Evolutionary conservation across 768 basidiomycete species (phyloP), one percentile per base, ranked within the genome.

Genomic region (Hericium alpestre): DNA sequence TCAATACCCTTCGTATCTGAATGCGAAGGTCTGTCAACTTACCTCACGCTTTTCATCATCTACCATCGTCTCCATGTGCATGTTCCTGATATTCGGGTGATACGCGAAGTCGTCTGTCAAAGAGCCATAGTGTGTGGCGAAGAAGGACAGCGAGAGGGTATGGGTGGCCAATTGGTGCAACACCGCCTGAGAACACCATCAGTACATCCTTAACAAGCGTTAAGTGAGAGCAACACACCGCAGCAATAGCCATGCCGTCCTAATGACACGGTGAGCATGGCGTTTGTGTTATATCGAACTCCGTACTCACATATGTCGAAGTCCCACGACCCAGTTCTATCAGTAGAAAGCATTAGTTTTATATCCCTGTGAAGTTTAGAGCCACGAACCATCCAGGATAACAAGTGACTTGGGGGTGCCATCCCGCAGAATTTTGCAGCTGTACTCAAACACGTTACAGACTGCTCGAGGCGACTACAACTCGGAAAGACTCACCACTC

Each of bases 191-290:
- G 20, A 38, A 59, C 32, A 32, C 9, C 32, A 6, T 32, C 32
- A 32, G 32, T 32, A 55, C 32, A 39, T 38, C 15, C 18, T 12
- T 5, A 23, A 16, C 37, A 53, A 52, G 38, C 18, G 41, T 25
- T 15, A 12, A 32, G 25, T 15, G 32, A 4, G 51, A 1, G 38
- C 27, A 23, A 70, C 79, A 40, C 70, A 88, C 88, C 55, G 87
- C 90, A 48, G 96, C 95, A 62, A 98, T 97, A 7, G 93, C 93
- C 91, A 97, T 93, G n/a, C 95, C 96, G 69, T 99, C 96, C 83
- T 92, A 70, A 5, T 15, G 50, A 53, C 11, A 55, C 55, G 6
- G 32, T 59, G 49, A 62, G 51, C 50, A 39, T 50, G 59, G 55
- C 20, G 51, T 48, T 41, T 51, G 32, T 38, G 16, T 13, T 48